phyloP scores from a whole-genome alignment of 1,284 basidiomycete genomes.

The Phlebopus sp. region DNA sequence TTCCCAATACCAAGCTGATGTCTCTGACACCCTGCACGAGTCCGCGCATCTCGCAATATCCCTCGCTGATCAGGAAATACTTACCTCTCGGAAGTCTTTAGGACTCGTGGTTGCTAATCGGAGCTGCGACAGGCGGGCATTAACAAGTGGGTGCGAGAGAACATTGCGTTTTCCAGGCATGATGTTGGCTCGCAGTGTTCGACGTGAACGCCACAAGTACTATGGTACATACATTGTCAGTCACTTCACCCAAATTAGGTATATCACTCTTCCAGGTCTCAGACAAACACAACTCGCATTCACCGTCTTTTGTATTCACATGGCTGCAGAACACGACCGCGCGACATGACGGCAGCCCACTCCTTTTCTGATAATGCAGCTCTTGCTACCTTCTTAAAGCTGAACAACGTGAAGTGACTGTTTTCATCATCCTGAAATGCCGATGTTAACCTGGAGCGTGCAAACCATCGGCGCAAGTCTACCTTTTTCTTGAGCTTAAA shows the following conservation, averaged over 20 bases:
- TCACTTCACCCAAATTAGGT: too few relatives aligned
- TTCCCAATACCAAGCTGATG: conserved; percentile 69
- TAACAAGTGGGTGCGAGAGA: conserved; percentile 71
- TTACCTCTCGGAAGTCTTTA: conserved; percentile 79
- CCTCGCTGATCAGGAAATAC: conserved; percentile 7
- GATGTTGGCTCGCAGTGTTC: neutral
- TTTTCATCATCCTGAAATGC: conserved; percentile 69
- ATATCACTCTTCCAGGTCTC: too few relatives aligned
- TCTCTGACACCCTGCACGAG: conserved; percentile 57
- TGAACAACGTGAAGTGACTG: conserved; percentile 87
- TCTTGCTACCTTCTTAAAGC: conserved; percentile 69
- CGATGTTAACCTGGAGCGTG: conserved; percentile 5
- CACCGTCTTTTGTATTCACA: conserved; percentile 97
- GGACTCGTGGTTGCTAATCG: conserved; percentile 59
- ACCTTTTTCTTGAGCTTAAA: conserved; percentile 80
- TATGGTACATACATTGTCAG: too few relatives aligned
- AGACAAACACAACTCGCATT: conserved; percentile 15
- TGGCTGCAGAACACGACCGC: conserved; percentile 75
- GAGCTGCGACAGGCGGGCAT: conserved; percentile 69
- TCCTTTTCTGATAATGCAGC: conserved; percentile 52
- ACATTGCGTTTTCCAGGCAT: conserved; percentile 45
- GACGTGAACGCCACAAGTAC: neutral
- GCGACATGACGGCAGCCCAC: conserved; percentile 59
- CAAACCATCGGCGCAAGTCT: conserved; percentile 14
- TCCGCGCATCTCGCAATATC: conserved; percentile 5